A percentile compares a stretch with the other conserved stretches of the same genome.
Evolutionary conservation across 2,329 filamentous ascomycete species (phyloP).

Genomic region (Pleurostoma richardsiae): DNA sequence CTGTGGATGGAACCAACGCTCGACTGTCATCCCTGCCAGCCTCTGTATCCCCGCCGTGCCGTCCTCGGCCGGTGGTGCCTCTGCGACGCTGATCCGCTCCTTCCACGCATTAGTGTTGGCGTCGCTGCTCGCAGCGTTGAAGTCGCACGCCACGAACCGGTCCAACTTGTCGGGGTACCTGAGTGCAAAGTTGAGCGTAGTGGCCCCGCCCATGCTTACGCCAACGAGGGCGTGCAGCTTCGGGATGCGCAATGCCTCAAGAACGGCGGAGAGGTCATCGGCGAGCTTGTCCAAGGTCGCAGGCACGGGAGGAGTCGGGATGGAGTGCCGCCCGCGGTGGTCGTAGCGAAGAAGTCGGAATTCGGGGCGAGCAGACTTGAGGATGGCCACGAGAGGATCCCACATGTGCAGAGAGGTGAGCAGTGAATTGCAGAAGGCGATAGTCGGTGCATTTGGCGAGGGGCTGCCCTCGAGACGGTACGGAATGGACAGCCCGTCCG

Average conservation of each 20-base stretch:
- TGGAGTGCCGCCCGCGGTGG: slow-evolving; percentile 60
- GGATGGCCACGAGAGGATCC: slow-evolving; percentile 64
- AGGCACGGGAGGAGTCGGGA: slow-evolving; percentile 40
- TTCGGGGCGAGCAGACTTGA: slow-evolving; percentile 53
- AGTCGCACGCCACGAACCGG: slow-evolving; percentile 71
- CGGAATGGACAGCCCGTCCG: slow-evolving; percentile 63
- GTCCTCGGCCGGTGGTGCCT: slow-evolving; percentile 36
- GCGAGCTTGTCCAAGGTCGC: slow-evolving; percentile 62
- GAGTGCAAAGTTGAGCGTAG: slow-evolving; percentile 68
- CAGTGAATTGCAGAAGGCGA: slow-evolving; percentile 77
- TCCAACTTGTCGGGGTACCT: slow-evolving; percentile 53
- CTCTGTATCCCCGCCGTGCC: slow-evolving; percentile 54
- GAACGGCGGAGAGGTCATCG: slow-evolving; percentile 60
- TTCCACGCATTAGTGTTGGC: slow-evolving; percentile 77
- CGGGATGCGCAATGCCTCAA: slow-evolving; percentile 64
- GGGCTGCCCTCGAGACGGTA: slow-evolving; percentile 73
- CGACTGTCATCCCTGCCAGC: slow-evolving; percentile 66
- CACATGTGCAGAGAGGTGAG: slow-evolving; percentile 76
- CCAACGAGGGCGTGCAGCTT: slow-evolving; percentile 65
- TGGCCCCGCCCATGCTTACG: slow-evolving; percentile 78
- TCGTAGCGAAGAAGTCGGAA: slow-evolving; percentile 76
- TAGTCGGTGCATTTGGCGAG: slow-evolving; percentile 60
- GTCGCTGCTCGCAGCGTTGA: slow-evolving; percentile 65
- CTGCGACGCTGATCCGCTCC: slow-evolving; percentile 66
- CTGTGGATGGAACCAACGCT: slow-evolving; percentile 70